Conservation (phyloP, 2,329 filamentous ascomycete species). For the Thielaviopsis cerberus region DNA sequence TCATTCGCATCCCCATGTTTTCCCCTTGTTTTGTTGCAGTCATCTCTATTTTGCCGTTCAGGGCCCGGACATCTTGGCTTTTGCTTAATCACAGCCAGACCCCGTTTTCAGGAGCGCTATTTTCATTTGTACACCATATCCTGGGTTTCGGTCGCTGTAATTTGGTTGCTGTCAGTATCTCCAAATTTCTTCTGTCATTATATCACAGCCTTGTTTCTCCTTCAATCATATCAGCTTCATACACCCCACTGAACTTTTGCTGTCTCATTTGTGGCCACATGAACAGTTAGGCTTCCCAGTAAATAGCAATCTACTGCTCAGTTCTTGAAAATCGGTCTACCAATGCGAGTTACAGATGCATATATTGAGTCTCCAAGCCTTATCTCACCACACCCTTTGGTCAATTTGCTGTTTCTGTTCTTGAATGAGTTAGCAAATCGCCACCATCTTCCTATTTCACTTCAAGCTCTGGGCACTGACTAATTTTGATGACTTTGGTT, state of each 20-base stretch:
- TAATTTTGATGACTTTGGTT: not conserved
- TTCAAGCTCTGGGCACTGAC: not conserved
- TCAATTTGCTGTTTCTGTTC: too few species aligned
- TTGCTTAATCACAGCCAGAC: too few species aligned
- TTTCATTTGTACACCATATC: not conserved
- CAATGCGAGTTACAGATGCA: not conserved
- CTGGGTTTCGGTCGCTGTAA: not conserved
- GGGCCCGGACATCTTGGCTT: not conserved
- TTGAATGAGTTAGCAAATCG: too few species aligned
- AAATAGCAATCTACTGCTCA: not conserved
- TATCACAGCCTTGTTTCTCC: too few species aligned
- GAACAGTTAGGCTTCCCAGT: too few species aligned
- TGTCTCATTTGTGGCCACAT: too few species aligned
- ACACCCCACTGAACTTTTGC: too few species aligned
- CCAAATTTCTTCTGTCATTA: too few species aligned
- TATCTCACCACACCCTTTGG: not conserved
- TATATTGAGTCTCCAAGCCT: too few species aligned
- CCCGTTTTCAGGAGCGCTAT: not conserved
- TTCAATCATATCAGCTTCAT: too few species aligned
- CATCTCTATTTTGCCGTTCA: not conserved
- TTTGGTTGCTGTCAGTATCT: too few species aligned
- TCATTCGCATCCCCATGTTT: not conserved
- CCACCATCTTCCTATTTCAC: too few species aligned
- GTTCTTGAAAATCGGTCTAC: not conserved
- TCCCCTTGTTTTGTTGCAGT: not conserved